These are phyloP conservation scores for Sclerotinia sclerotiorum DNA, from an alignment of 2,329 filamentous ascomycete genomes.

Conservation along the genomic window DNA sequence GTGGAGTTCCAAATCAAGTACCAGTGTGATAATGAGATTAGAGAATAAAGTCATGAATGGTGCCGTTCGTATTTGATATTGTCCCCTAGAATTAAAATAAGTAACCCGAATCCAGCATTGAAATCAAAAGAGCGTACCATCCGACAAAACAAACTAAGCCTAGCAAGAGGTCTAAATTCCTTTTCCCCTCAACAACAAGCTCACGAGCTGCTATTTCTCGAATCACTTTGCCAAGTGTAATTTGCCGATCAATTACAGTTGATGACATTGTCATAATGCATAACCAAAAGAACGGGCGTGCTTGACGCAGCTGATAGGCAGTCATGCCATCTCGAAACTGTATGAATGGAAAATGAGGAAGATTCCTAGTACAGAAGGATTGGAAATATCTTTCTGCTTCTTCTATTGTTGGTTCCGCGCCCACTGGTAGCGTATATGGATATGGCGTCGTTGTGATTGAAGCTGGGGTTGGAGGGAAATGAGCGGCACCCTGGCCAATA, in stretches of 20 bases:
- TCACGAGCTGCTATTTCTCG: conserved; percentile 48
- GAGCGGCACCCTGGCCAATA: not conserved
- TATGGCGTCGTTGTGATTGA: not conserved
- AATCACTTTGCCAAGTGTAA: conserved; percentile 44
- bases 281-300: conserved; percentile 52
- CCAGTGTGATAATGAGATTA: conserved; percentile 7
- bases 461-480: conserved; percentile 9
- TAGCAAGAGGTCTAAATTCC: conserved; percentile 41
- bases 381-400: conserved; percentile 46
- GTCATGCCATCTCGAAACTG: conserved; percentile 44
- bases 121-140: conserved; percentile 1
- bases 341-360: conserved; percentile 50
- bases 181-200: conserved; percentile 50
- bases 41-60: conserved; percentile 12
- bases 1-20: conserved; percentile 12
- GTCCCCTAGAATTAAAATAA: not conserved
- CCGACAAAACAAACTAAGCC: conserved; percentile 13
- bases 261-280: conserved; percentile 50
- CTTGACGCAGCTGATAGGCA: conserved; percentile 43
- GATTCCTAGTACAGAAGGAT: conserved; percentile 46
- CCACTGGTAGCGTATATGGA: conserved; percentile 7
- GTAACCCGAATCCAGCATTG: no score
- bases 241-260: conserved; percentile 46
- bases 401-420: conserved; percentile 30
- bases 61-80: conserved; percentile 8